Base-by-base conservation (phyloP, 345 rosid genomes). In the Turnera subulata region DNA sequence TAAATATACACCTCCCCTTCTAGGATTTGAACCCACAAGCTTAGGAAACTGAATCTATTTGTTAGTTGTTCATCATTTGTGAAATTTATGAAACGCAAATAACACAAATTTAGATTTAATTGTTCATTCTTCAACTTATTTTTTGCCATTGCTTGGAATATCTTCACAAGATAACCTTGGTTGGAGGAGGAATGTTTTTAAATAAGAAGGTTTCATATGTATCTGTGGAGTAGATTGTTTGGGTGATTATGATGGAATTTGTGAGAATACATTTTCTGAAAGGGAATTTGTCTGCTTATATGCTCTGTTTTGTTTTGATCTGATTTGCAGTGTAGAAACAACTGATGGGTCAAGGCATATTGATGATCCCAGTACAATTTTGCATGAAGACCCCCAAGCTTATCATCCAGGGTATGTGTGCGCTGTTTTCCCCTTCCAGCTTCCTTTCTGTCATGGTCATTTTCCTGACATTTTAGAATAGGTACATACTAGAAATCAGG, bases 351-450 rank as follows among this genome's bases (percentile, higher is more conserved):
- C 73, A 53, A 65, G 79, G 60, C 58, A 33, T 56, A 49, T 43
- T 20, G 9, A 13, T 47, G 77, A 70, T 21, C 58, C 70, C 55
- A 55, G 54, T 66, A 29, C 32, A 70, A 49, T 49, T 56, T 19
- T 39, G 54, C 22, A 50, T 64, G 81, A 70, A 46, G 85, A 63
- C 26, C 80, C 86, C 58, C 89, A 65, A 59, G 43, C 50, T 64
- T 79, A 77, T 66, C 91, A 83, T 39, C 72, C 84, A 40, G 80
- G 96, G 97, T 87, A 75, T 57, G 23, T 32, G 10, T 21, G 16
- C 17, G 6, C 9, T 11, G 20, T 46, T 18, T 17, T 18, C n/a
- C n/a, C n/a, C n/a, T n/a, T n/a, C n/a, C n/a, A n/a, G 11, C 12
- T 46, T 17, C 49, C 49, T 46, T 19, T 46, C 8, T 6, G 6